phyloP scores from a whole-genome alignment of 2,329 filamentous ascomycete genomes.

The Paraphaeosphaeria sporulosa region DNA sequence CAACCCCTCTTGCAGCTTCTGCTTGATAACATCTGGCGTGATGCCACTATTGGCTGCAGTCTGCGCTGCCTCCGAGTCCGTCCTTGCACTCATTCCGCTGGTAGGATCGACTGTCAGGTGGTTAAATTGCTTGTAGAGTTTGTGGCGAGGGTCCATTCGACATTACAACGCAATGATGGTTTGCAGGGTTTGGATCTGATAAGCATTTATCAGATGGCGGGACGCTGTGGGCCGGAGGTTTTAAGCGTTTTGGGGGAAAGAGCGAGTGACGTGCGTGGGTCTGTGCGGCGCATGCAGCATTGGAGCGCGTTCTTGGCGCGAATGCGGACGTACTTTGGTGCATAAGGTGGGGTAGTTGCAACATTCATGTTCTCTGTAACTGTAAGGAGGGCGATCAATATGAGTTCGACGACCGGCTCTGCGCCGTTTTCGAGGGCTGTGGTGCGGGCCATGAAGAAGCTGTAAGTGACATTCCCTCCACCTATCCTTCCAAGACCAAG shows the following conservation, averaged over 20 bases:
- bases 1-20: constrained; percentile 73
- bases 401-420: constrained; percentile 51
- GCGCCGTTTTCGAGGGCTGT: constrained; percentile 73
- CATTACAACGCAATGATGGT: constrained; percentile 18
- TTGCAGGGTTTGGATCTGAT: constrained; percentile 44
- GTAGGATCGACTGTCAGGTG: constrained; percentile 31
- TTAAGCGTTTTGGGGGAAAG: constrained; percentile 8
- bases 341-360: constrained; percentile 1
- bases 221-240: constrained; percentile 13
- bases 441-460: constrained; percentile 77
- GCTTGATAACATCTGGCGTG: constrained; percentile 74
- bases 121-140: constrained; percentile 44
- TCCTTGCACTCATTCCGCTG: constrained; percentile 53
- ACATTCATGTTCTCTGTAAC: constrained; percentile 45
- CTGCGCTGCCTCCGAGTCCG: constrained; percentile 56
- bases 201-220: constrained; percentile 28
- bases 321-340: background rate
- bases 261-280: constrained; percentile 25
- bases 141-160: constrained; percentile 44
- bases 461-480: constrained; percentile 62
- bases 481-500: background rate
- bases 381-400: constrained; percentile 45
- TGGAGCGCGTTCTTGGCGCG: background rate
- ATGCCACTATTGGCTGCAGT: constrained; percentile 66
- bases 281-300: constrained; percentile 20